These are phyloP conservation scores for Salvia rosmarinus DNA, from an alignment of 257 asterid species.

Conservation along the genomic window DNA sequence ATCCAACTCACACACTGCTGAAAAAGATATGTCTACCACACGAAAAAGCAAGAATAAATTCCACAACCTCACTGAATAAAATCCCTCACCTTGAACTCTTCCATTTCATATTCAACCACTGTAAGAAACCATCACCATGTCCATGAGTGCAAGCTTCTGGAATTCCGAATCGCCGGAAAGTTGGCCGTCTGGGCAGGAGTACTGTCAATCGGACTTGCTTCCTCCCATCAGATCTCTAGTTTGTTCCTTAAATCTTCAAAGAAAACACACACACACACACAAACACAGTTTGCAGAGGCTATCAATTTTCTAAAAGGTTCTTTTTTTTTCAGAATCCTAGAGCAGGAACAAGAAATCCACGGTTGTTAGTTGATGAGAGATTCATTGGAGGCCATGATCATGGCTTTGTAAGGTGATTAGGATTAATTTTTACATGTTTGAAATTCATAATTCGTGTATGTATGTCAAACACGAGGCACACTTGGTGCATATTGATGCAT, in stretches of 20 bases:
- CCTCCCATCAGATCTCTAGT: conserved; percentile 40
- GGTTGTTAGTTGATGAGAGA: conserved; percentile 48
- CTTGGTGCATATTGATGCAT: too few relatives aligned
- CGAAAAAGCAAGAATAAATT: conserved; percentile 20
- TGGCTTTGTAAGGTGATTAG: conserved; percentile 46
- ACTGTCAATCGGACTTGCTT: conserved; percentile 31
- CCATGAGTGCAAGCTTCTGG: conserved; percentile 44
- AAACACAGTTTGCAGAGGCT: not conserved
- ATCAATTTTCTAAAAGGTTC: not conserved
- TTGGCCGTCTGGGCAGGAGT: conserved; percentile 39
- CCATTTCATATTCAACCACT: not conserved
- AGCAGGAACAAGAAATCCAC: conserved; percentile 43
- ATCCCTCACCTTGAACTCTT: not conserved
- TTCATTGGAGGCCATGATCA: conserved; percentile 32
- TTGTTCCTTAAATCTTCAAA: not conserved
- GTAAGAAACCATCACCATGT: conserved; percentile 18
- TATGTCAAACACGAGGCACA: too few relatives aligned
- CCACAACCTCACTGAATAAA: conserved; percentile 12
- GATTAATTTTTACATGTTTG: not conserved
- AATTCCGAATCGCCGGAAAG: conserved; percentile 19
- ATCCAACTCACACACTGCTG: conserved; percentile 4
- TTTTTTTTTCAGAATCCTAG: conserved; percentile 41
- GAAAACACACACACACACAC: not conserved
- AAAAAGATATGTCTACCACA: not conserved
- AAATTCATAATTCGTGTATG: too few relatives aligned